A percentile compares a stretch with the other conserved stretches of the same genome.
Evolutionary conservation across 2,329 filamentous ascomycete species (phyloP).

Genomic region (Elsinoe arachidis): DNA sequence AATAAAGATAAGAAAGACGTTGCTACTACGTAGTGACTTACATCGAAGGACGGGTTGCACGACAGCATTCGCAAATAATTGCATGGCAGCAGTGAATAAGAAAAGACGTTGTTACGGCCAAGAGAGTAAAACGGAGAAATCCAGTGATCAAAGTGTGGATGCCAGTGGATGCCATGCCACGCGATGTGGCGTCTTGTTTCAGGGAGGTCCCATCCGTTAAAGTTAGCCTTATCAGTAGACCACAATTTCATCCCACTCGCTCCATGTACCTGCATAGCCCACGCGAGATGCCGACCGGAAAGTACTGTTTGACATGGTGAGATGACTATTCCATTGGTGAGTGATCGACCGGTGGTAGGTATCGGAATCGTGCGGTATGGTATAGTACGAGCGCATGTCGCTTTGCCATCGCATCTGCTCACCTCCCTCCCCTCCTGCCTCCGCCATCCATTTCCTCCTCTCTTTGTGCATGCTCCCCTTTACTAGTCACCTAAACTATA

Average conservation of each 20-base stretch:
- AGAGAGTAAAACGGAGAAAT: background rate
- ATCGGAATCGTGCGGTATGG: too few species aligned
- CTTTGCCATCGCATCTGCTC: too few species aligned
- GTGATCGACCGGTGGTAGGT: too few species aligned
- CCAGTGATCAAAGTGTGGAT: background rate
- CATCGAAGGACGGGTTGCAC: too few species aligned
- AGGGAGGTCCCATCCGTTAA: background rate
- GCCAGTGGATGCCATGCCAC: constrained; percentile 3
- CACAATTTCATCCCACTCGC: background rate
- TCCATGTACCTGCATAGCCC: background rate
- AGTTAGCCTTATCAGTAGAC: constrained; percentile 10
- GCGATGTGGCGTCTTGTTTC: constrained; percentile 2
- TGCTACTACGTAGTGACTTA: background rate
- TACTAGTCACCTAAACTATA: too few species aligned
- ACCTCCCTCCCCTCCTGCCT: too few species aligned
- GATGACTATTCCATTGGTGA: background rate
- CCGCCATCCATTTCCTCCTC: constrained; percentile 21
- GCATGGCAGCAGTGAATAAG: background rate
- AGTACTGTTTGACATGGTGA: constrained; percentile 2
- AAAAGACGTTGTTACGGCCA: background rate
- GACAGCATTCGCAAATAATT: too few species aligned
- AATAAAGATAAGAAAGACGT: background rate
- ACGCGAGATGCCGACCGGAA: background rate
- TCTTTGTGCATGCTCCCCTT: constrained; percentile 26
- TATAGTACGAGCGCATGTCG: background rate